These are phyloP conservation scores for Beta corolliflora DNA, from an alignment of 179 eudicot genomes.

Conservation along the genomic window DNA sequence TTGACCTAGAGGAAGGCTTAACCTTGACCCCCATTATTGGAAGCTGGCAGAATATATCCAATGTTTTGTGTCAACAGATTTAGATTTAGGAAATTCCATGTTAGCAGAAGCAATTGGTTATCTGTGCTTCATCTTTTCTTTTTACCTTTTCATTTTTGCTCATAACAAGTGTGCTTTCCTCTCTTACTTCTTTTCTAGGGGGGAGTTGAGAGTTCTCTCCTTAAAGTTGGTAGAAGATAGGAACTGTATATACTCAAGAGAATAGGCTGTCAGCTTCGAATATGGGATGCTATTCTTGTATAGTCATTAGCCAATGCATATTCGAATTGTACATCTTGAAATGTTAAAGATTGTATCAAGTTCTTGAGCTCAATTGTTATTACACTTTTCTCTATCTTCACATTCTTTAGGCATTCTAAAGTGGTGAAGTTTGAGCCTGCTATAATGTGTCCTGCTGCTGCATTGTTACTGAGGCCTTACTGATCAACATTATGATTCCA, in stretches of 20 bases:
- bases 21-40: constrained; percentile 24
- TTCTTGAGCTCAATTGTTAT: not conserved
- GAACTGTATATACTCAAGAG: constrained; percentile 35
- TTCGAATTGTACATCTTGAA: constrained; percentile 26
- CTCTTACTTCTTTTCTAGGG: constrained; percentile 14
- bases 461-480: not conserved
- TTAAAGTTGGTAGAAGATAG: constrained; percentile 26
- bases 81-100: constrained; percentile 26
- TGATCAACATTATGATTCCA: not conserved
- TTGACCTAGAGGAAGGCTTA: constrained; percentile 28
- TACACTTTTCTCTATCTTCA: not conserved
- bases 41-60: constrained; percentile 1
- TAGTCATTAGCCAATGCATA: constrained; percentile 25
- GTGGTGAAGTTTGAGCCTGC: no score
- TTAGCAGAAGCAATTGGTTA: constrained; percentile 28
- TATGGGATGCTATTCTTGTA: constrained; percentile 36
- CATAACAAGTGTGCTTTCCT: constrained; percentile 17
- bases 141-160: constrained; percentile 21
- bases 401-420: not conserved
- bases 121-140: constrained; percentile 9
- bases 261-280: constrained; percentile 28
- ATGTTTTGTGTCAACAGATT: constrained; percentile 17
- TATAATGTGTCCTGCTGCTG: not conserved
- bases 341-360: constrained; percentile 16
- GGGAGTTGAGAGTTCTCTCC: constrained; percentile 16